Evolutionary conservation across 1,284 basidiomycete species (phyloP).

Genomic region (Pseudozyma tsukubaensis): DNA sequence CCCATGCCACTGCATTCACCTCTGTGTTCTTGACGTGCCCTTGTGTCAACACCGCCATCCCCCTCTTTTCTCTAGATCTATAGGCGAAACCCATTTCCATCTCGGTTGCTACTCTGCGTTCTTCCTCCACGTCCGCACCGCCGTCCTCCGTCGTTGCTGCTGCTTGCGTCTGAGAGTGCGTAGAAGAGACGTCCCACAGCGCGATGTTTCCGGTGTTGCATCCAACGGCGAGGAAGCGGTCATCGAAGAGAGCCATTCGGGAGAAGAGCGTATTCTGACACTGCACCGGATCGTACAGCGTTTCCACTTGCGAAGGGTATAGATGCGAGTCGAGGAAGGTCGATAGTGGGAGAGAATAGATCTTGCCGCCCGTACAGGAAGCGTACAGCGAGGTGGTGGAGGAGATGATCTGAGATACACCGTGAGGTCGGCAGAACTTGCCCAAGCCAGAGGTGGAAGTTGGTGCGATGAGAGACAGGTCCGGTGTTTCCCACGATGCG

Average conservation of each 20-base stretch:
- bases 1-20: slow-evolving; percentile 63
- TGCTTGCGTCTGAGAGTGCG: neutral
- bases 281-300: slow-evolving; percentile 57
- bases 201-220: slow-evolving; percentile 63
- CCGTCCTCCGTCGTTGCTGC: neutral
- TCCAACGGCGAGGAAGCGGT: slow-evolving; percentile 61
- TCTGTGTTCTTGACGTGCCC: slow-evolving; percentile 54
- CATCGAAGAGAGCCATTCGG: slow-evolving; percentile 60
- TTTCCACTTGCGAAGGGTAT: slow-evolving; percentile 13
- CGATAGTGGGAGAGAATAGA: slow-evolving; percentile 44
- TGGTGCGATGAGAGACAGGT: slow-evolving; percentile 34
- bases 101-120: slow-evolving; percentile 16
- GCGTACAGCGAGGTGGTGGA: slow-evolving; percentile 48
- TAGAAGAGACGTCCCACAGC: slow-evolving; percentile 56
- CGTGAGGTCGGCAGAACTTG: slow-evolving; percentile 54
- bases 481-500: slow-evolving; percentile 32
- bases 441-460: slow-evolving; percentile 1
- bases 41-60: slow-evolving; percentile 26
- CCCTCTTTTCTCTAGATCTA: slow-evolving; percentile 13
- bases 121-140: slow-evolving; percentile 24
- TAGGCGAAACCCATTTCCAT: slow-evolving; percentile 27
- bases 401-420: slow-evolving; percentile 58
- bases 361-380: slow-evolving; percentile 64
- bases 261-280: slow-evolving; percentile 65
- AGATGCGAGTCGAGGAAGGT: slow-evolving; percentile 28